A percentile compares a stretch with the other conserved stretches of the same genome.
These are phyloP conservation scores for Lactarius tabidus DNA, from an alignment of 768 basidiomycete genomes.

Conservation along the genomic window DNA sequence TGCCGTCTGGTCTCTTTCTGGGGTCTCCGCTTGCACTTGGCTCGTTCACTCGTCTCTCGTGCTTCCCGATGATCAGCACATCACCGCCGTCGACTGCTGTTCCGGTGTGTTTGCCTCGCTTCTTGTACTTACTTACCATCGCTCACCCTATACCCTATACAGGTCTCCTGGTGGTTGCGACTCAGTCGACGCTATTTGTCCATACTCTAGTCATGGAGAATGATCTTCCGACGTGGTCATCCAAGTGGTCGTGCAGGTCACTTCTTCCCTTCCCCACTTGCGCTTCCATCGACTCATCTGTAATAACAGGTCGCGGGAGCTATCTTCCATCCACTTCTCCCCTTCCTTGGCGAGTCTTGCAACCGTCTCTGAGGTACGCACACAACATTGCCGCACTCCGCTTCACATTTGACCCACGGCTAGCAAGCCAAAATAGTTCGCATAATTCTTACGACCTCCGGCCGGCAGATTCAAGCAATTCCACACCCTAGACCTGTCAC, in stretches of 20 bases:
- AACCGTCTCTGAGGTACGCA: conserved; percentile 50
- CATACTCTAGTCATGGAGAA: conserved; percentile 77
- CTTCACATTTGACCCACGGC: conserved; percentile 22
- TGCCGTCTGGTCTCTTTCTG: conserved; percentile 77
- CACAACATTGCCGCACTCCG: background rate
- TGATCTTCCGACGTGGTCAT: conserved; percentile 78
- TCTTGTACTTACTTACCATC: conserved; percentile 29
- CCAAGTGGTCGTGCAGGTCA: conserved; percentile 70
- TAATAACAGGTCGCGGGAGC: conserved; percentile 42
- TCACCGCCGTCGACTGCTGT: conserved; percentile 67
- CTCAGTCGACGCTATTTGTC: conserved; percentile 54
- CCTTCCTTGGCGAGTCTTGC: conserved; percentile 75
- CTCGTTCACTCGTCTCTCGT: conserved; percentile 76
- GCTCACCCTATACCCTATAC: conserved; percentile 7
- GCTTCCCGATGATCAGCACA: conserved; percentile 49
- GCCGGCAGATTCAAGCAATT: conserved; percentile 61
- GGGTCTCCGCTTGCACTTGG: conserved; percentile 60
- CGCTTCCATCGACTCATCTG: conserved; percentile 4
- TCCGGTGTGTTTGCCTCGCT: conserved; percentile 48
- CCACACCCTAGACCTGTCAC: conserved; percentile 69
- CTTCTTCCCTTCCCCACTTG: conserved; percentile 20
- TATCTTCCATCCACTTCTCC: conserved; percentile 58
- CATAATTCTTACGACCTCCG: conserved; percentile 69
- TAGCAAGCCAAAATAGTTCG: conserved; percentile 58
- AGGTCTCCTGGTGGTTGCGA: conserved; percentile 77